These are phyloP conservation scores for Sphaerulina musiva DNA, from an alignment of 2,329 filamentous ascomycete genomes.

Conservation along the genomic window DNA sequence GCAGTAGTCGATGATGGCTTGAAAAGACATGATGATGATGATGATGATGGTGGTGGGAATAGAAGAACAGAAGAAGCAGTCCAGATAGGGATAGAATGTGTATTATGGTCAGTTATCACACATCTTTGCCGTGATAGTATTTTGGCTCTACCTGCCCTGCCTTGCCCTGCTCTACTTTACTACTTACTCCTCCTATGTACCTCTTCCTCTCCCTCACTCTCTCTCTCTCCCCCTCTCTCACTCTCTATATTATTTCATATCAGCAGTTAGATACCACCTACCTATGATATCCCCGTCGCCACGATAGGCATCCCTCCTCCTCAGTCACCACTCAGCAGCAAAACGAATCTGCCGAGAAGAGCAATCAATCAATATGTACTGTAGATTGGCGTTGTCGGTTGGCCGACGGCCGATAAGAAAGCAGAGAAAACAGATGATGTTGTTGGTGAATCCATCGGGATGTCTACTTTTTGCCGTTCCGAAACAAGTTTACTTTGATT, in stretches of 20 bases:
- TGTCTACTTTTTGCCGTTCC: not conserved
- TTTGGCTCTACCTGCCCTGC: too few species aligned
- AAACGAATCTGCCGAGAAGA: not conserved
- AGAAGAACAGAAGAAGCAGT: too few species aligned
- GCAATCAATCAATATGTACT: not conserved
- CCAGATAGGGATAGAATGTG: too few species aligned
- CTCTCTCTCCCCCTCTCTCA: too few species aligned
- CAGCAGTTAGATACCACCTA: too few species aligned
- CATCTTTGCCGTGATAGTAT: too few species aligned
- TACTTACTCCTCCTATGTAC: not conserved
- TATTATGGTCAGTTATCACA: too few species aligned
- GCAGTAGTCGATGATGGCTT: constrained; percentile 16
- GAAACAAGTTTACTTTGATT: not conserved
- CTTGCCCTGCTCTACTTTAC: not conserved
- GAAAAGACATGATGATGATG: not conserved
- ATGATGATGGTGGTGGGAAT: not conserved
- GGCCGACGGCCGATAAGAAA: constrained; percentile 8
- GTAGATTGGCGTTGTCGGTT: not conserved
- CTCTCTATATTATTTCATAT: too few species aligned
- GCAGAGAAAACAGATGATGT: not conserved
- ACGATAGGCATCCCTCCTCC: constrained; percentile 1
- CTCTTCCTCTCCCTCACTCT: too few species aligned
- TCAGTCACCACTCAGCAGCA: too few species aligned
- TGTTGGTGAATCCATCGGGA: not conserved
- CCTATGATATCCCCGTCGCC: not conserved